Evolutionary conservation across 2,329 filamentous ascomycete species (phyloP), one percentile per base, ranked within the genome.

Genomic region (Monilinia fructigena): DNA sequence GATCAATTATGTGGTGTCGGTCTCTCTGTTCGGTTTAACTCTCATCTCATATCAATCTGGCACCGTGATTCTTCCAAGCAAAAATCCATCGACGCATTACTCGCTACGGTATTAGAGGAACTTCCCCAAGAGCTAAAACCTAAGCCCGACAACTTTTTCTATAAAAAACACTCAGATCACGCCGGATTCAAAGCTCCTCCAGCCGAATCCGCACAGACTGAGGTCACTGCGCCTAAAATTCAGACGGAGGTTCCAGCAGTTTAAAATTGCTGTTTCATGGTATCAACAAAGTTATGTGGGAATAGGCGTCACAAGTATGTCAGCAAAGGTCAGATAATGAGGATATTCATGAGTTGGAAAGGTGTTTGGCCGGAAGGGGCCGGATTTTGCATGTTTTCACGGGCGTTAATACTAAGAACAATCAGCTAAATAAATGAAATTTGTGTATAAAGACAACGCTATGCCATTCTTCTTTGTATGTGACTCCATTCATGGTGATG

Each of bases 1-100:
- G 90, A 92, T 76, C 92, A 96, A 76, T 90, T 98, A 72, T 95
- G 93, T 76, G 94, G 94, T 61, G 88, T 97, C 56, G 92, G 91
- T 53, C 87, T 95, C 70, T 93, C 90, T 1, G 91, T 94, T 67
- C 89, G 93, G 74, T 96, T 95, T 83, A 96, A 93, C 80, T 90
- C 89, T 40, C 89, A 94, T 76, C 86, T 97, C 72, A 89, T 97
- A 76, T 90, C 91, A 72, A 86, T 98, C 75, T 98, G 94, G 94
- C 95, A 97, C 80, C 91, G 95, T 69, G 90, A 96, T 75, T 88
- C 89, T 28, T 88, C 87, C 68, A 93, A 95, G 78, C 83, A 91
- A 75, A 87, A 85, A 72, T 95, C 92, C 7, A 85, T 95, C 72
- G 87, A 94, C 75, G 85, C 82, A 70, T 83, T 97, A 68, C 83